A percentile compares a stretch with the other conserved stretches of the same genome.
phyloP scores from a whole-genome alignment of 176 grass and related monocot species.

The Alopecurus myosuroides region DNA sequence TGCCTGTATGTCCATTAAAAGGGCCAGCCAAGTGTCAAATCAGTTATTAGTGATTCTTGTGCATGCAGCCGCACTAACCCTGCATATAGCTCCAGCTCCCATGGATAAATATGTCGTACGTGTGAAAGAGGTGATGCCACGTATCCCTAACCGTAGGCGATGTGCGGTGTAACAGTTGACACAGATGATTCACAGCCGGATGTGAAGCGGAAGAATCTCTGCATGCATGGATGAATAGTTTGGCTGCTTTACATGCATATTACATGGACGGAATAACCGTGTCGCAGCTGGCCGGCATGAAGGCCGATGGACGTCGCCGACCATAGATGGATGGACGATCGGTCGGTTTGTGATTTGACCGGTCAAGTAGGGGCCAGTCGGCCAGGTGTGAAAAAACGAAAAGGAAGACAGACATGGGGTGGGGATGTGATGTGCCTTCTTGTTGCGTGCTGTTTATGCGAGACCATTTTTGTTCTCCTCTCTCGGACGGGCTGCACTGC shows the following conservation, averaged over 20 bases:
- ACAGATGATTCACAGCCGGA: no score
- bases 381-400: background rate
- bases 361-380: background rate
- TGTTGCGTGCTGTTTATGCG: background rate
- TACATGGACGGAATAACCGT: background rate
- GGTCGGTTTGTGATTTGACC: background rate
- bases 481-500: background rate
- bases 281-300: background rate
- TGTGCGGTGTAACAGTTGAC: no score
- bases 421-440: background rate
- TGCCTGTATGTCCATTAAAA: background rate
- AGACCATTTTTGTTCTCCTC: background rate
- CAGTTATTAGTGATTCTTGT: no score
- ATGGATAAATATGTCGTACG: no score
- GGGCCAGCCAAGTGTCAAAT: background rate
- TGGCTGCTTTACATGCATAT: background rate
- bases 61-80: no score
- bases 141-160: no score
- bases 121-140: no score
- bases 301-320: background rate
- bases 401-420: background rate
- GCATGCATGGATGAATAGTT: no score
- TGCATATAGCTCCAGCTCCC: no score
- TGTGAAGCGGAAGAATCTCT: no score
- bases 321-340: background rate